Evolutionary conservation across 1,284 basidiomycete genomes (phyloP).

Genomic region (Neolentinus lepideus): DNA sequence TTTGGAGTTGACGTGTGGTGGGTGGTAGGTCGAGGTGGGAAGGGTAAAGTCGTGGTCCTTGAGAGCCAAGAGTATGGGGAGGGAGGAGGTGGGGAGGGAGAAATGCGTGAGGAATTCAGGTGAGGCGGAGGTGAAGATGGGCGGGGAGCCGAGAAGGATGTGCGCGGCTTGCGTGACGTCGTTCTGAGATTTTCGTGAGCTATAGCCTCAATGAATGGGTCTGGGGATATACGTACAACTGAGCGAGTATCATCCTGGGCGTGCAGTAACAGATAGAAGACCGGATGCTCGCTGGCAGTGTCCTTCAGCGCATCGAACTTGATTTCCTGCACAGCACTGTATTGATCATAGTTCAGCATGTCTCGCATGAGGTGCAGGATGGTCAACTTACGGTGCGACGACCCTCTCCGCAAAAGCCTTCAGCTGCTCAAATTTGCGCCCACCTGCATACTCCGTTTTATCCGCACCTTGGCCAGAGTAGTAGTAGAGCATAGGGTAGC

Average conservation of each 20-base stretch:
- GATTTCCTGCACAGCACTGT: constrained; percentile 35
- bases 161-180: constrained; percentile 40
- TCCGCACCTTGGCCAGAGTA: constrained; percentile 35
- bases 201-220: neutral
- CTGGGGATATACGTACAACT: constrained; percentile 29
- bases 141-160: constrained; percentile 62
- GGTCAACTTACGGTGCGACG: constrained; percentile 44
- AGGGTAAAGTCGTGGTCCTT: constrained; percentile 55
- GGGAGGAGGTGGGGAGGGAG: constrained; percentile 34
- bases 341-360: constrained; percentile 4
- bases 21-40: constrained; percentile 20
- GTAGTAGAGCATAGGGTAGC: constrained; percentile 78
- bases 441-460: constrained; percentile 65
- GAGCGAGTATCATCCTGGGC: constrained; percentile 32
- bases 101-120: constrained; percentile 43
- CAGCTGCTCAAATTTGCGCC: constrained; percentile 62
- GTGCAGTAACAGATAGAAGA: constrained; percentile 73
- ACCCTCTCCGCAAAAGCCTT: constrained; percentile 69
- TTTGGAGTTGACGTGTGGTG: constrained; percentile 3
- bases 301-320: constrained; percentile 48
- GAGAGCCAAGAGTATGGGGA: constrained; percentile 65
- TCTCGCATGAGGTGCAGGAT: neutral
- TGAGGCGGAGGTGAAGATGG: constrained; percentile 52
- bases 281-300: constrained; percentile 47
- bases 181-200: constrained; percentile 26